phyloP scores from a whole-genome alignment of 2,329 filamentous ascomycete species.

The Pseudofabraea citricarpa region DNA sequence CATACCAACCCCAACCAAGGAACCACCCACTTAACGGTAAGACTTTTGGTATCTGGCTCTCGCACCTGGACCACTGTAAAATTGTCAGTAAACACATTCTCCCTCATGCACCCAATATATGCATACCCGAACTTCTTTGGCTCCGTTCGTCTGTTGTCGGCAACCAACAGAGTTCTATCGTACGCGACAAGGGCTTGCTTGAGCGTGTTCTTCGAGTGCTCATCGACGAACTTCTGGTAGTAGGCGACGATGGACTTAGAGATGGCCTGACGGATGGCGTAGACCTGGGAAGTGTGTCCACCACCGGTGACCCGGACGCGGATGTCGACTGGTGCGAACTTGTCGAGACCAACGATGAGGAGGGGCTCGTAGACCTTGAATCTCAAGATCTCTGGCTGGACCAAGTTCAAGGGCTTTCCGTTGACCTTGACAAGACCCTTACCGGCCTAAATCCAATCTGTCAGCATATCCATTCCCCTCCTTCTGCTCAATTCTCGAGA shows the following conservation, averaged over 20 bases:
- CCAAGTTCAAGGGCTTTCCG: slow-evolving; percentile 88
- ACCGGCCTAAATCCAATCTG: slow-evolving; percentile 49
- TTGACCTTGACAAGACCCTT: slow-evolving; percentile 98
- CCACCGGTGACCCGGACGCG: slow-evolving; percentile 92
- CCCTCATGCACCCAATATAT: slow-evolving; percentile 8
- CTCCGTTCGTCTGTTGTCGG: slow-evolving; percentile 98
- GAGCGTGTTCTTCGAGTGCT: slow-evolving; percentile 99
- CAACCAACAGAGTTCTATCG: slow-evolving; percentile 95
- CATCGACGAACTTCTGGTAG: slow-evolving; percentile 99
- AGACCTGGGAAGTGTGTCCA: slow-evolving; percentile 96
- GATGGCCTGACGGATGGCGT: slow-evolving; percentile 98
- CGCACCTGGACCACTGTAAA: slow-evolving; percentile 83
- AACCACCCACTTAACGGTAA: slow-evolving; percentile 71
- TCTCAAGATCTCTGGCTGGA: slow-evolving; percentile 93
- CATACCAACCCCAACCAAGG: slow-evolving; percentile 20
- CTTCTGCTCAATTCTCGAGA: not conserved
- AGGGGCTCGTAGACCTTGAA: slow-evolving; percentile 99
- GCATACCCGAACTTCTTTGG: slow-evolving; percentile 79
- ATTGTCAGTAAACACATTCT: slow-evolving; percentile 14
- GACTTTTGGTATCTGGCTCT: slow-evolving; percentile 98
- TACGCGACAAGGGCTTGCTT: slow-evolving; percentile 96
- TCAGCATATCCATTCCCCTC: slow-evolving; percentile 16
- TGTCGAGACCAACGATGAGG: slow-evolving; percentile 94
- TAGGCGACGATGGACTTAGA: slow-evolving; percentile 96
- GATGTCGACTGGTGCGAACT: slow-evolving; percentile 96